Evolutionary conservation across 257 asterid genomes (phyloP).

Genomic region (Forsythia viridissima): DNA sequence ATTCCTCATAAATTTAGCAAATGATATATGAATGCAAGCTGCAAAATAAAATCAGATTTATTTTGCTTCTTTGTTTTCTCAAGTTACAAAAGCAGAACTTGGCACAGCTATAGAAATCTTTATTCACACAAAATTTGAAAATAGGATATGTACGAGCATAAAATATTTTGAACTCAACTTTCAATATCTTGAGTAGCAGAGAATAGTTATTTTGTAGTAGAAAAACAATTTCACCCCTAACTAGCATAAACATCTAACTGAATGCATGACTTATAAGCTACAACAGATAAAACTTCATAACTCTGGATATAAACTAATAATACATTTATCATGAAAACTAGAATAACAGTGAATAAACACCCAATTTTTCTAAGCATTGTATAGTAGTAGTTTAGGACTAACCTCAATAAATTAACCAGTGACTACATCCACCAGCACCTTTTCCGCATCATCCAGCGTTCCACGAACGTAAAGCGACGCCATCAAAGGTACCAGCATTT

Average conservation of each 20-base stretch:
- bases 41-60: no score
- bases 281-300: background rate
- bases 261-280: background rate
- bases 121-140: background rate
- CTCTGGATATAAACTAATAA: background rate
- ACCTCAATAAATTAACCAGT: constrained; percentile 97
- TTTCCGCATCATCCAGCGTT: constrained; percentile 78
- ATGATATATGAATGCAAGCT: no score
- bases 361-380: background rate
- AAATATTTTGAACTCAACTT: background rate
- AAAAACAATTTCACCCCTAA: background rate
- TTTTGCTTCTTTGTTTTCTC: no score
- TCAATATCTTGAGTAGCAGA: background rate
- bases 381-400: background rate
- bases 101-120: no score
- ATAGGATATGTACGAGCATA: background rate
- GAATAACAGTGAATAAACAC: background rate
- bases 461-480: constrained; percentile 92
- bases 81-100: no score
- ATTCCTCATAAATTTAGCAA: no score
- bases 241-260: background rate
- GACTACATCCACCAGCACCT: constrained; percentile 91
- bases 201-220: background rate
- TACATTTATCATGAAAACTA: background rate
- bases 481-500: constrained; percentile 85